phyloP scores from a whole-genome alignment of 495 filamentous ascomycete species.

The Astrothelium macrocarpum region DNA sequence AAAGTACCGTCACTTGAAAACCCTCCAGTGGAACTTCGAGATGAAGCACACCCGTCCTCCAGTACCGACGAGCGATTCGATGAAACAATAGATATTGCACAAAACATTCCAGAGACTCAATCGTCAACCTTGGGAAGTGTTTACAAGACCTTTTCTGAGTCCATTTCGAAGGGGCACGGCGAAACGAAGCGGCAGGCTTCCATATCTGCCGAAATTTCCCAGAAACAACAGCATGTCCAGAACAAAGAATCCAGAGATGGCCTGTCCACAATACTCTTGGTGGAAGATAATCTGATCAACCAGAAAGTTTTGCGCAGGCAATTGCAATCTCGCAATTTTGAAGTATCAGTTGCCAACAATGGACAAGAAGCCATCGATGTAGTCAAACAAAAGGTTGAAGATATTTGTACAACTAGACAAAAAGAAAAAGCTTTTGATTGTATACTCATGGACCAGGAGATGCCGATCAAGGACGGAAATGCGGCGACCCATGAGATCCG shows the following conservation, averaged over 20 bases:
- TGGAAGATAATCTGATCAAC: constrained; percentile 32
- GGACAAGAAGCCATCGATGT: constrained; percentile 27
- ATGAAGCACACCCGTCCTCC: background rate
- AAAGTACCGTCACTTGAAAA: background rate
- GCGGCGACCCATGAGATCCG: constrained; percentile 21
- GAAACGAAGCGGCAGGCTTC: background rate
- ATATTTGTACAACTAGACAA: background rate
- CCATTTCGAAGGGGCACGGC: background rate
- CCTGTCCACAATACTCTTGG: constrained; percentile 16
- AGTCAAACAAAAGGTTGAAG: constrained; percentile 14
- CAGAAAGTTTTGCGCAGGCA: constrained; percentile 27
- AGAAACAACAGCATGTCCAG: background rate
- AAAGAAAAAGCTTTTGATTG: constrained; percentile 13
- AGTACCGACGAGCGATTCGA: background rate
- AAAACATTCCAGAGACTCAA: background rate
- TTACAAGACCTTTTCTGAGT: background rate
- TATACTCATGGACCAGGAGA: constrained; percentile 32
- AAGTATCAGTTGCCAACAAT: constrained; percentile 27
- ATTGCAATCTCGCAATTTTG: constrained; percentile 20
- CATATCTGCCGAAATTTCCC: background rate
- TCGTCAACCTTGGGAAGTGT: background rate
- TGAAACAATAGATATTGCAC: background rate
- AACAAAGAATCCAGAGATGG: background rate
- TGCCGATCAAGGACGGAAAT: constrained; percentile 31
- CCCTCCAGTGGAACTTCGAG: background rate